Percentiles rank a stretch among this genome's conserved stretches.
These are phyloP conservation scores for Elaeagnus macrophylla DNA, from an alignment of 306 rosid species.

Conservation along the genomic window DNA sequence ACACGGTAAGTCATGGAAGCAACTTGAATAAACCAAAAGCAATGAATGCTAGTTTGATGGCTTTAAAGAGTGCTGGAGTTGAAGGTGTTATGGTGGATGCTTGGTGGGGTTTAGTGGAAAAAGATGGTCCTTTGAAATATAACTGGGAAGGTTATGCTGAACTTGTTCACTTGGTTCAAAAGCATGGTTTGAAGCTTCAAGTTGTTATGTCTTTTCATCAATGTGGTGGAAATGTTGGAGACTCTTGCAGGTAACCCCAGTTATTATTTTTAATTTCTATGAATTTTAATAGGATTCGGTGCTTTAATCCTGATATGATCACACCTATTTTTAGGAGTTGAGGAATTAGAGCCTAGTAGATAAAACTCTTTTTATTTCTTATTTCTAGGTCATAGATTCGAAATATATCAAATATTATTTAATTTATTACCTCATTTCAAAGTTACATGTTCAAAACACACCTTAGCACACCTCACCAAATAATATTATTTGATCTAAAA, in stretches of 20 bases:
- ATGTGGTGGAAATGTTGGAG: conserved; percentile 97
- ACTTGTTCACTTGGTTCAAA: conserved; percentile 68
- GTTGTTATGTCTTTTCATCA: conserved; percentile 95
- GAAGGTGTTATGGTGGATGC: conserved; percentile 97
- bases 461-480: no score
- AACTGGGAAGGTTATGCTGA: conserved; percentile 87
- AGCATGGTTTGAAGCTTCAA: conserved; percentile 81
- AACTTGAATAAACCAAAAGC: conserved; percentile 56
- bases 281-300: conserved; percentile 62
- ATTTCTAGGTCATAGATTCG: no score
- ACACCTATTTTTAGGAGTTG: background rate
- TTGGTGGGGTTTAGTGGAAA: conserved; percentile 98
- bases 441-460: no score
- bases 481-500: no score
- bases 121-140: conserved; percentile 63
- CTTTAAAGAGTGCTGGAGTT: conserved; percentile 69
- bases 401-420: no score
- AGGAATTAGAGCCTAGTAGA: no score
- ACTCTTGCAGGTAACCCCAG: conserved; percentile 84
- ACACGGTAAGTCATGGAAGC: conserved; percentile 57
- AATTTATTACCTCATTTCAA: no score
- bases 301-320: background rate
- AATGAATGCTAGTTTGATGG: conserved; percentile 86
- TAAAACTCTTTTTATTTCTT: no score
- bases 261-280: conserved; percentile 86